Conservation (phyloP, 306 rosid genomes). For the Nissolia schottii region DNA sequence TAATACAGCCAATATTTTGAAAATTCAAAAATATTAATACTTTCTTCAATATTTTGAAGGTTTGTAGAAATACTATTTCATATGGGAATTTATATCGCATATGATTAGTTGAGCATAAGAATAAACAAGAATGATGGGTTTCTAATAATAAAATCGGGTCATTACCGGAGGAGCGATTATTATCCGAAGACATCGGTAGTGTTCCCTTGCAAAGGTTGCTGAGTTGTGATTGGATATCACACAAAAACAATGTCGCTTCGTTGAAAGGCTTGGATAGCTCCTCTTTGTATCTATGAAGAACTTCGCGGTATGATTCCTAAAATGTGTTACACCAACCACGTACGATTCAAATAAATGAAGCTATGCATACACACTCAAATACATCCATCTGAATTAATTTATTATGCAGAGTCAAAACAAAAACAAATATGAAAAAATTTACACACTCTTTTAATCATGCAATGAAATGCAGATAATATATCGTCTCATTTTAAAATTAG, state of each 20-base stretch:
- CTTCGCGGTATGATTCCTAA: constrained; percentile 65
- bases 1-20: too few species aligned
- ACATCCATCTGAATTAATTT: background rate
- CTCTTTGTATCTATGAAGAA: constrained; percentile 60
- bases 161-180: constrained; percentile 44
- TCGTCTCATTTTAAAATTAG: too few species aligned
- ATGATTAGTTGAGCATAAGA: background rate
- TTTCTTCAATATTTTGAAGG: too few species aligned
- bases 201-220: constrained; percentile 66
- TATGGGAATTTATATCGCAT: too few species aligned
- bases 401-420: too few species aligned
- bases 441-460: background rate
- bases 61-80: too few species aligned
- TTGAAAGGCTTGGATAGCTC: constrained; percentile 65
- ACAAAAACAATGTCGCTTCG: constrained; percentile 67
- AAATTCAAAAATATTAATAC: too few species aligned
- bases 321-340: background rate
- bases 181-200: constrained; percentile 26
- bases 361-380: background rate
- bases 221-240: constrained; percentile 57
- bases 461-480: too few species aligned
- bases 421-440: too few species aligned
- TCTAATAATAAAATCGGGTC: background rate
- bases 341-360: too few species aligned
- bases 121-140: background rate